These are phyloP conservation scores for Plectosphaerella plurivora DNA, from an alignment of 2,329 filamentous ascomycete genomes.

Conservation along the genomic window DNA sequence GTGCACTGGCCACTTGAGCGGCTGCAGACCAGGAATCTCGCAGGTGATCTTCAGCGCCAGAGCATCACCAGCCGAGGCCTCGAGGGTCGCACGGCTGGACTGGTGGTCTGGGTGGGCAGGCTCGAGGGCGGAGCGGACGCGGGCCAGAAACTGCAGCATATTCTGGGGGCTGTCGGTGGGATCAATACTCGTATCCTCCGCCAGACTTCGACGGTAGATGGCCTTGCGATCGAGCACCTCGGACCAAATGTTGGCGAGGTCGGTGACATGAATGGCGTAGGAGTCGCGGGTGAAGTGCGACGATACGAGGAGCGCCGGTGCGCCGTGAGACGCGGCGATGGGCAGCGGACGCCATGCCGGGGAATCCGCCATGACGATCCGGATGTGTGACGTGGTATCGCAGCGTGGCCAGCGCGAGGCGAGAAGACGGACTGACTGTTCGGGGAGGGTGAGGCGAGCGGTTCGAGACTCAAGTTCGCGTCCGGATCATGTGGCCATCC, in stretches of 20 bases:
- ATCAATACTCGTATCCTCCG: constrained; percentile 67
- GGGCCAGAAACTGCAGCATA: constrained; percentile 61
- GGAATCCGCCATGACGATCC: constrained; percentile 21
- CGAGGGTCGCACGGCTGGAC: constrained; percentile 40
- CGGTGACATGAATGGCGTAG: constrained; percentile 65
- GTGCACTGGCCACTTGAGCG: constrained; percentile 61
- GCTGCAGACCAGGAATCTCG: constrained; percentile 58
- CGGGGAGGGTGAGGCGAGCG: neutral
- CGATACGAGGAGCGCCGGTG: constrained; percentile 63
- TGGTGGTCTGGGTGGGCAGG: constrained; percentile 36
- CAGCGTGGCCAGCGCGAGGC: no score
- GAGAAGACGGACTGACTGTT: neutral
- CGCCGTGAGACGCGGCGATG: constrained; percentile 27
- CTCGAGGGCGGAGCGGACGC: constrained; percentile 51
- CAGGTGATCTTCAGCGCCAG: constrained; percentile 52
- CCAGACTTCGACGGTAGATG: constrained; percentile 58
- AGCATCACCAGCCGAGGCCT: constrained; percentile 27
- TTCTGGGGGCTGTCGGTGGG: constrained; percentile 65
- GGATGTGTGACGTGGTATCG: neutral
- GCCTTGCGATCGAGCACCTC: constrained; percentile 58
- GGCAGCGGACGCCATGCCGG: constrained; percentile 45
- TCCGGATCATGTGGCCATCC: no score
- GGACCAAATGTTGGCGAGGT: constrained; percentile 69
- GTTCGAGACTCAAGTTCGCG: neutral
- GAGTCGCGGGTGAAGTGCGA: constrained; percentile 46